phyloP scores from a whole-genome alignment of 23 red algal genomes.

The Cyanidioschyzon merolae region DNA sequence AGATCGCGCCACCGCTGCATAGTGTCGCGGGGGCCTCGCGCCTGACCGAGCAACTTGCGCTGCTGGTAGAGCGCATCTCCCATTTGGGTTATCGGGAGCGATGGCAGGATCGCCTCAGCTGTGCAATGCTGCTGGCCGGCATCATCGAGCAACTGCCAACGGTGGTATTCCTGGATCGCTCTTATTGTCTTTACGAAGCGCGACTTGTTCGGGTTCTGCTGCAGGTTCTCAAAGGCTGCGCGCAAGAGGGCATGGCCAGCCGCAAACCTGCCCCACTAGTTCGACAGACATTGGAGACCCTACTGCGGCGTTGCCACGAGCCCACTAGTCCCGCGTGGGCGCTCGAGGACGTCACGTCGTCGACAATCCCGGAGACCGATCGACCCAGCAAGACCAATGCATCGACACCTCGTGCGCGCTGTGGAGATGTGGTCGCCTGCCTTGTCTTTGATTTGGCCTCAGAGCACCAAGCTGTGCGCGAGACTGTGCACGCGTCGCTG shows the following conservation, averaged over 20 bases:
- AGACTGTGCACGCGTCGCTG: slow-evolving; percentile 30
- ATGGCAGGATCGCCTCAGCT: slow-evolving; percentile 39
- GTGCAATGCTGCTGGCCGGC: slow-evolving; percentile 31
- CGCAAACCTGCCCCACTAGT: neutral
- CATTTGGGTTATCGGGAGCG: slow-evolving; percentile 46
- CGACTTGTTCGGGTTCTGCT: slow-evolving; percentile 31
- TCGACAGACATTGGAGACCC: neutral
- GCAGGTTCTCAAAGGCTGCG: slow-evolving; percentile 10
- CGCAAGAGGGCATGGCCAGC: neutral
- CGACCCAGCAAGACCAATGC: neutral
- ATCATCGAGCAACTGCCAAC: slow-evolving; percentile 21
- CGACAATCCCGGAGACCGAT: neutral
- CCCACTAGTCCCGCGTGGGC: neutral
- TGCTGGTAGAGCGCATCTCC: slow-evolving; percentile 37
- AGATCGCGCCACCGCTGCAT: neutral
- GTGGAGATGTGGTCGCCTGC: slow-evolving; percentile 21
- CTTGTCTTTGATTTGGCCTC: slow-evolving; percentile 24
- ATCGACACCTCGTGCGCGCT: slow-evolving; percentile 13
- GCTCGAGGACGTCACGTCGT: neutral
- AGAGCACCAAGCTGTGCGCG: slow-evolving; percentile 29
- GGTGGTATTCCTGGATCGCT: slow-evolving; percentile 10
- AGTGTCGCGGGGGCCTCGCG: neutral
- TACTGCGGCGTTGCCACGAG: slow-evolving; percentile 1
- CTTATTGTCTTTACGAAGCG: slow-evolving; percentile 16
- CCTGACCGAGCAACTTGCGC: neutral